These are phyloP conservation scores for Fraxinus pennsylvanica DNA, from an alignment of 257 asterid genomes.

Conservation along the genomic window DNA sequence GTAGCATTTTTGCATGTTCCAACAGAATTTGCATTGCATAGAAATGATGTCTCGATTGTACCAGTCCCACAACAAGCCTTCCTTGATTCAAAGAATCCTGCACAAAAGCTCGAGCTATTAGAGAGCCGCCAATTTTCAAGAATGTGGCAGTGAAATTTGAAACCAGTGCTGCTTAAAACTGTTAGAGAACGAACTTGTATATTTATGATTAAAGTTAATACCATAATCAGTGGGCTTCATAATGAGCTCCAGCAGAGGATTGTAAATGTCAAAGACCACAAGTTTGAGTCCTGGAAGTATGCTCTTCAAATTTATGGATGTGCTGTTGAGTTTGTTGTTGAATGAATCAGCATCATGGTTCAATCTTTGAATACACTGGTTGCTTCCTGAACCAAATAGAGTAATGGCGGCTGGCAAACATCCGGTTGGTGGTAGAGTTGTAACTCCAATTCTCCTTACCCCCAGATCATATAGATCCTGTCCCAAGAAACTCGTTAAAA, in stretches of 20 bases:
- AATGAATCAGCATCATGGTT: conserved; percentile 65
- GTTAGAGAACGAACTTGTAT: neutral
- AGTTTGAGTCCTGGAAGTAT: conserved; percentile 65
- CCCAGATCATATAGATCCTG: conserved; percentile 65
- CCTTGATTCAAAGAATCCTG: conserved; percentile 76
- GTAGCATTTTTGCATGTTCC: conserved; percentile 87
- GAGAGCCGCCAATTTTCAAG: neutral
- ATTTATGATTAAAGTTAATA: conserved; percentile 15
- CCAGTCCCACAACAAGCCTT: conserved; percentile 85
- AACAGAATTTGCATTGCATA: conserved; percentile 59
- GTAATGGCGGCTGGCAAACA: conserved; percentile 89
- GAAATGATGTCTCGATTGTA: conserved; percentile 57
- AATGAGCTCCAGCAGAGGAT: conserved; percentile 64
- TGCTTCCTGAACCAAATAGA: conserved; percentile 61
- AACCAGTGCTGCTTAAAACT: neutral
- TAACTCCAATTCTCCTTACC: conserved; percentile 75
- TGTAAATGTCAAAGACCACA: conserved; percentile 73
- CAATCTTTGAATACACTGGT: conserved; percentile 60
- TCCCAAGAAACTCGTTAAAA: neutral
- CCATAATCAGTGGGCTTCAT: conserved; percentile 56
- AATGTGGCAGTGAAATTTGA: neutral
- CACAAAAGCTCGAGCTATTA: neutral
- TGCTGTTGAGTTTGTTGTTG: conserved; percentile 59
- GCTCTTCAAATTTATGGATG: conserved; percentile 57
- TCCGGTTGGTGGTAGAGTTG: conserved; percentile 72